Base-by-base conservation (phyloP, 331 rosid genomes). In the Acacia concinna region DNA sequence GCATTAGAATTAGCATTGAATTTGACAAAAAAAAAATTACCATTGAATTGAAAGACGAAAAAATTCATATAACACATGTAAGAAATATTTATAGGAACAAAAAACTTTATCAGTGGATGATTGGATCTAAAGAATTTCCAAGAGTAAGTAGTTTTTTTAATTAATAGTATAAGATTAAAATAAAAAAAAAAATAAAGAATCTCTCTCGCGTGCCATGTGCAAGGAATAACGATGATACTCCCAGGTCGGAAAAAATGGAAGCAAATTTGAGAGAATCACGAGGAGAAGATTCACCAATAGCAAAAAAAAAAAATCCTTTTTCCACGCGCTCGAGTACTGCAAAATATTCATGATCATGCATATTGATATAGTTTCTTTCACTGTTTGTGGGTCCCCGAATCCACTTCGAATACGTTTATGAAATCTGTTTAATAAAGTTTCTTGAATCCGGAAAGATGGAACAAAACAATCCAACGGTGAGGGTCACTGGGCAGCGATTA, bases 321-420 rank as follows among this genome's bases (percentile, higher is more conserved):
- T 17, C 56, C 68, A 30, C 68, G 68, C 68, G 40, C 23, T 62
- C 68, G 0, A 30, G 68, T 46, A 6, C 74, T 8, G 43, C 43
- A 31, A 31, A 18, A 7, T 64, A 38, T 38, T 38, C 11, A 38
- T 8, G 41, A 20, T n/a, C 6, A n/a, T 13, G 31, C 1, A 15
- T n/a, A n/a, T n/a, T n/a, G n/a, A n/a, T n/a, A n/a, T n/a, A 18
- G 2, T 28, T 31, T 31, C 43, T 31, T 37, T 31, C 46, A 28
- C 46, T 49, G 31, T 51, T 23, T 20, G 64, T 72, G 76, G 76
- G 46, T 3, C 76, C 76, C 21, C 31, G 13, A 72, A 20, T 72
- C 47, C 76, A 72, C 46, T 72, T 49, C 31, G 27, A 32, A 38
- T 6, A 0, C 7, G 0, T 31, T 72, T 32, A 49, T 51, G 6